Percentiles rank a stretch among this genome's conserved stretches.
These are phyloP conservation scores for Gossypium australe DNA, from an alignment of 345 rosid genomes.

Conservation along the genomic window DNA sequence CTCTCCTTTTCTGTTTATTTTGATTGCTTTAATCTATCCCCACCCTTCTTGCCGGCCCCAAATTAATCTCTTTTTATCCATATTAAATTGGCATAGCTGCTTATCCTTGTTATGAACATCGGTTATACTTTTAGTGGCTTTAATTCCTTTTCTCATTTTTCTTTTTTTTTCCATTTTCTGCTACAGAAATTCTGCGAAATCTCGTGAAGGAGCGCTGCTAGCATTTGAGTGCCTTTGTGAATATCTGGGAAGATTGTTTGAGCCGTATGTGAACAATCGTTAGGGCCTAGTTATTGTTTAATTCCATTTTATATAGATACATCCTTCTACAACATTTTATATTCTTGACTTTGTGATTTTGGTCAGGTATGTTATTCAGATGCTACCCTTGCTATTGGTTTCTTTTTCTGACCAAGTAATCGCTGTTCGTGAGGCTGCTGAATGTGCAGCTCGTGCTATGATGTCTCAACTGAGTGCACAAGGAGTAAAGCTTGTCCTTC, in stretches of 20 bases:
- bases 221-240: slow-evolving; percentile 98
- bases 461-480: slow-evolving; percentile 91
- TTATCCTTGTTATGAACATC: background rate
- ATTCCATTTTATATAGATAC: background rate
- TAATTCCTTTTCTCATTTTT: background rate
- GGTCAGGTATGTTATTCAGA: slow-evolving; percentile 83
- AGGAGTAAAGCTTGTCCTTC: slow-evolving; percentile 96
- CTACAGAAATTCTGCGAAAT: slow-evolving; percentile 76
- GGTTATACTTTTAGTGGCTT: background rate
- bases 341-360: slow-evolving; percentile 6
- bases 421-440: slow-evolving; percentile 98
- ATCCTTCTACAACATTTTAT: background rate
- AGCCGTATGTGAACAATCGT: slow-evolving; percentile 58
- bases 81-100: background rate
- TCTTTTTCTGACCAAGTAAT: slow-evolving; percentile 97
- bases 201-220: slow-evolving; percentile 90
- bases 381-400: slow-evolving; percentile 87
- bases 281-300: background rate
- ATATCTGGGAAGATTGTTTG: slow-evolving; percentile 87
- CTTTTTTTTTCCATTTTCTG: slow-evolving; percentile 12
- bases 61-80: background rate
- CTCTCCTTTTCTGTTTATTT: background rate
- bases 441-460: slow-evolving; percentile 98
- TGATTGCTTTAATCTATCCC: background rate
- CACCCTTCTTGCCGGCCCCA: no score